Evolutionary conservation across 1,284 basidiomycete species (phyloP).

Genomic region (Gymnopus androsaceus): DNA sequence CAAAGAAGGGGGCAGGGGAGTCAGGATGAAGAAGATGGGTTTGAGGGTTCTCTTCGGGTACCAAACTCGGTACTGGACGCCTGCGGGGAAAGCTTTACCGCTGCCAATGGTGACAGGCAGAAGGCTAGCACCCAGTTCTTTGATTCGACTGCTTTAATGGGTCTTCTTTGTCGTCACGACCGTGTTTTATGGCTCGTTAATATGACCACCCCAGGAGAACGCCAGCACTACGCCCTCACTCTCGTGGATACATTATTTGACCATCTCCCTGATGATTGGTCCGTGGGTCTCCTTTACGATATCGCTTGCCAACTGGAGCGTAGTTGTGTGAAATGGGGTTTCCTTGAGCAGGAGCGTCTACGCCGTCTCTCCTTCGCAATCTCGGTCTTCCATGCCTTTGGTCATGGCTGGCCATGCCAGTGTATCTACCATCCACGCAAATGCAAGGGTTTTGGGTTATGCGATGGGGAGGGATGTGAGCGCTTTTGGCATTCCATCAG

Average conservation of each 20-base stretch:
- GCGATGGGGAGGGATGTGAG: slow-evolving; percentile 38
- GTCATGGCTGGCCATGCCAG: slow-evolving; percentile 29
- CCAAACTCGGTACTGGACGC: slow-evolving; percentile 29
- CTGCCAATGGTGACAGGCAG: slow-evolving; percentile 32
- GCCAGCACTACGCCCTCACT: slow-evolving; percentile 22
- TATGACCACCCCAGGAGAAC: slow-evolving; percentile 23
- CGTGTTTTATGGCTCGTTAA: slow-evolving; percentile 20
- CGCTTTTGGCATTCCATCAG: slow-evolving; percentile 35
- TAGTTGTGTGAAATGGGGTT: slow-evolving; percentile 27
- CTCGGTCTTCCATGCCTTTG: slow-evolving; percentile 32
- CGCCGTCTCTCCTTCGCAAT: slow-evolving; percentile 23
- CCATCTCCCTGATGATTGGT: slow-evolving; percentile 17
- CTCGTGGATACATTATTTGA: slow-evolving; percentile 21
- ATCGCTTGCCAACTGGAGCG: slow-evolving; percentile 27
- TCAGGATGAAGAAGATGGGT: background rate
- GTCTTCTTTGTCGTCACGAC: slow-evolving; percentile 13
- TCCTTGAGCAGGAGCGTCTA: slow-evolving; percentile 17
- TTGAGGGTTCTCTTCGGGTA: slow-evolving; percentile 19
- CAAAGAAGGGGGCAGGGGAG: background rate
- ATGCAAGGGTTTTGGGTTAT: slow-evolving; percentile 30
- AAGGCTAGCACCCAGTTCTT: slow-evolving; percentile 1
- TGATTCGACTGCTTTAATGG: slow-evolving; percentile 7
- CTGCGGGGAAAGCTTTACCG: slow-evolving; percentile 35
- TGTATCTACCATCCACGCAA: slow-evolving; percentile 1
- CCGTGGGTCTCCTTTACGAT: slow-evolving; percentile 25